Base-by-base conservation (phyloP, 495 filamentous ascomycete genomes). In the Cercophora samala region DNA sequence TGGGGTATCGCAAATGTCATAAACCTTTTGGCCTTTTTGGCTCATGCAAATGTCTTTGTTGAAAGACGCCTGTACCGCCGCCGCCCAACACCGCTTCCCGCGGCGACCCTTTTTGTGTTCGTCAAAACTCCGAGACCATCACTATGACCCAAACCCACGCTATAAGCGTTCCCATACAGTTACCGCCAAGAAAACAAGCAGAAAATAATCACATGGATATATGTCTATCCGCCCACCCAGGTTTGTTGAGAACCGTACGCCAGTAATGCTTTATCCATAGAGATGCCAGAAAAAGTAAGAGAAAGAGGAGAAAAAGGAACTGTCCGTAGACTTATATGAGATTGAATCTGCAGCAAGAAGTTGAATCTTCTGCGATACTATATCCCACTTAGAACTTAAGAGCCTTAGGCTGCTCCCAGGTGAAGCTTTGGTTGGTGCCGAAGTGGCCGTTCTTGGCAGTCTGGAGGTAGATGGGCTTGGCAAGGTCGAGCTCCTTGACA, bases 391-490 rank as follows among this genome's bases (percentile, higher is more conserved):
- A 98, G 80, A 90, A 88, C 82, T 90, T 91, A 74, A 99, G 90
- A 70, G 83, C 76, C 92, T 97, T 97, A 73, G 95, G 94, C 86
- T 97, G 88, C 90, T 99, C 95, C 95, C 95, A 99, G 79, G 83
- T 85, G 88, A 97, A 99, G 77, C 83, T 83, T 87, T 97, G 95
- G 90, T 97, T 95, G 81, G 94, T 96, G 68, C 82, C 82, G 85
- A 99, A 99, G 87, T 99, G 95, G 74, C 94, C 95, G 81, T 98
- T 97, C 91, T 97, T 97, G 76, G 95, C 95, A 29, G 95, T 99
- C 85, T 93, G 86, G 88, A 86, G 88, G 89, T 99, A 99, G 87
- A 98, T 97, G 70, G 95, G 95, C 83, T 92, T 91, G 77, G 89
- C 86, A 65, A 99, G 87, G 79, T 98, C 89, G 63, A 99, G 91